phyloP scores from a whole-genome alignment of 352 stramenopile genomes.

The Elongisporangium prolatum region DNA sequence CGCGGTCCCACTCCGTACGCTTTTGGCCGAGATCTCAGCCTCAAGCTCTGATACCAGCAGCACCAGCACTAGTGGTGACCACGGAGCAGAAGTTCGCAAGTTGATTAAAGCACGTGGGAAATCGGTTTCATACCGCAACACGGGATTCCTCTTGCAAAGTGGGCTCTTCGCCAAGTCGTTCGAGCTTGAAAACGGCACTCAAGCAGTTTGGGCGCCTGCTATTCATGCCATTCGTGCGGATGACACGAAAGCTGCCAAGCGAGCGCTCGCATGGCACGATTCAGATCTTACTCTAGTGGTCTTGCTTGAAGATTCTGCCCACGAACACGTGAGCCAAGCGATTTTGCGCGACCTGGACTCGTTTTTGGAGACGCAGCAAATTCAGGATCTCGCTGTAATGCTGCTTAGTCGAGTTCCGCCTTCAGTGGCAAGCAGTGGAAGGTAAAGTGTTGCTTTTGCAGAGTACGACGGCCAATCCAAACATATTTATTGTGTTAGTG shows the following conservation, averaged over 20 bases:
- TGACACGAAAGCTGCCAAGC: background rate
- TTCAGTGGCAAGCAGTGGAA: background rate
- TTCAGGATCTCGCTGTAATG: background rate
- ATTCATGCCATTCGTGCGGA: background rate
- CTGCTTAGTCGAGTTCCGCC: background rate
- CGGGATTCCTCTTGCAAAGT: slow-evolving; percentile 39
- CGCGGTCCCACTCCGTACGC: slow-evolving; percentile 28
- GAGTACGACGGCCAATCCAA: background rate
- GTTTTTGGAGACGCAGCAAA: slow-evolving; percentile 8
- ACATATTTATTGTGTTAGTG: background rate
- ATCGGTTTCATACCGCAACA: slow-evolving; percentile 46
- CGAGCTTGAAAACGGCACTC: slow-evolving; percentile 16
- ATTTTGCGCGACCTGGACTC: slow-evolving; percentile 5
- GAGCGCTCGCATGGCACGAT: background rate
- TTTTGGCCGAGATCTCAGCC: slow-evolving; percentile 22
- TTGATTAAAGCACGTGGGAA: slow-evolving; percentile 25
- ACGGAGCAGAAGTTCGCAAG: slow-evolving; percentile 3
- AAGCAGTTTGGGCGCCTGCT: background rate
- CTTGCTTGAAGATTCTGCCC: background rate
- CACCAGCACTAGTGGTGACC: slow-evolving; percentile 4
- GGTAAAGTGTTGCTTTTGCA: background rate
- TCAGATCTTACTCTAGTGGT: background rate
- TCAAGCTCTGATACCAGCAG: slow-evolving; percentile 6
- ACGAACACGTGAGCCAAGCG: background rate
- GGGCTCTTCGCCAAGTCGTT: slow-evolving; percentile 38